These are phyloP conservation scores for Suillus luteus DNA, from an alignment of 768 basidiomycete genomes.

Conservation along the genomic window DNA sequence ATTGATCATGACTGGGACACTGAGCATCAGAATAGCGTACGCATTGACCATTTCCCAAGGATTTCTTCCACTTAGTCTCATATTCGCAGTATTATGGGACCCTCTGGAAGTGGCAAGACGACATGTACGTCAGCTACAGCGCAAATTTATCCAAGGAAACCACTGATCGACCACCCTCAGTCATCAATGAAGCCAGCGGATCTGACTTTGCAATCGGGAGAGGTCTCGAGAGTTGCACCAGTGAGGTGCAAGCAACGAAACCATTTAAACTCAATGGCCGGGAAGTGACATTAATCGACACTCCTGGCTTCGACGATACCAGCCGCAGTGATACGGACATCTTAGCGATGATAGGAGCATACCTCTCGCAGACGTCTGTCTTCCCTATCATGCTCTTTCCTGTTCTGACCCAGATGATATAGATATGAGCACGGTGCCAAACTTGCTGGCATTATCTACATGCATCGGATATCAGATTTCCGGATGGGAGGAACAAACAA, in stretches of 20 bases:
- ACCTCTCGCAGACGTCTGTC: constrained; percentile 17
- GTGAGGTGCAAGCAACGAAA: constrained; percentile 38
- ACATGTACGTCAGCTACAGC: constrained; percentile 9
- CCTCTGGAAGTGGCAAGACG: constrained; percentile 20
- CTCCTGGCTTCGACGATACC: constrained; percentile 63
- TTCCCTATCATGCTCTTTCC: neutral
- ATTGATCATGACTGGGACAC: neutral
- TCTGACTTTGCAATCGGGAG: constrained; percentile 42
- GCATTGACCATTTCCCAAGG: constrained; percentile 1
- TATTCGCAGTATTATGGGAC: constrained; percentile 15
- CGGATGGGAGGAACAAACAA: constrained; percentile 42
- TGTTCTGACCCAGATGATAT: neutral
- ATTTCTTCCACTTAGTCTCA: neutral
- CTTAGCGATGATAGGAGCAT: constrained; percentile 40
- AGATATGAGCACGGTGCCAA: constrained; percentile 19
- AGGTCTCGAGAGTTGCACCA: constrained; percentile 46
- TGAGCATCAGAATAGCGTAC: constrained; percentile 34
- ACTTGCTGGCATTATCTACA: constrained; percentile 45
- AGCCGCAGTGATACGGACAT: constrained; percentile 47
- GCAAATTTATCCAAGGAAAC: neutral
- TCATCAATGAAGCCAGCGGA: constrained; percentile 48
- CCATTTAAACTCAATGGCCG: constrained; percentile 46
- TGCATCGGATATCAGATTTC: constrained; percentile 46
- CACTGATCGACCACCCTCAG: constrained; percentile 31
- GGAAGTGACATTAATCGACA: constrained; percentile 52